Evolutionary conservation across 2,329 filamentous ascomycete genomes (phyloP).

Genomic region (Pyrenophora teres): DNA sequence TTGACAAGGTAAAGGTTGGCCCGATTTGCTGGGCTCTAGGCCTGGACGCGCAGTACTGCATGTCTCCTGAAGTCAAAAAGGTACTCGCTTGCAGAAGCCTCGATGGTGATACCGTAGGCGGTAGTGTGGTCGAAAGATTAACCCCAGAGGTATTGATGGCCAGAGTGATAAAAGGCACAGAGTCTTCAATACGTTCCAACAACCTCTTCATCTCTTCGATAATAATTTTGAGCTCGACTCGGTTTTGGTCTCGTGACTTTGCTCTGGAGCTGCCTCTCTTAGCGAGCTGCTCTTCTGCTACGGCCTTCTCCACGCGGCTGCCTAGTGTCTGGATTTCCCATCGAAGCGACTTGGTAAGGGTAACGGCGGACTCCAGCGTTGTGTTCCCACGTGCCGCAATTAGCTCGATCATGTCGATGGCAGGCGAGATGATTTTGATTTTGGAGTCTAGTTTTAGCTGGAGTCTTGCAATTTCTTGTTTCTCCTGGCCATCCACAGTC

Average conservation of each 20-base stretch:
- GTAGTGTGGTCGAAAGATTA: constrained; percentile 77
- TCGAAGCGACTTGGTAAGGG: constrained; percentile 79
- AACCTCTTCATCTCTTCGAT: constrained; percentile 76
- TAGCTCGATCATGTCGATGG: constrained; percentile 89
- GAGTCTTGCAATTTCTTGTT: constrained; percentile 72
- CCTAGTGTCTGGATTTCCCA: constrained; percentile 83
- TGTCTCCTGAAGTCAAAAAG: constrained; percentile 84
- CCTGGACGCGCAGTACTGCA: constrained; percentile 72
- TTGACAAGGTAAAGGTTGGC: constrained; percentile 79
- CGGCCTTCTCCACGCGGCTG: constrained; percentile 72
- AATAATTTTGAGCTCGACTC: constrained; percentile 70
- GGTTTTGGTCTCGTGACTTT: constrained; percentile 60
- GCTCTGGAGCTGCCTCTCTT: constrained; percentile 52
- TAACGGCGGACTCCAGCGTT: constrained; percentile 81
- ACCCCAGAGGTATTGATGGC: constrained; percentile 94
- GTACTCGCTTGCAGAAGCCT: constrained; percentile 90
- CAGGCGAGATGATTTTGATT: constrained; percentile 88
- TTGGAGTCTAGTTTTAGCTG: constrained; percentile 81
- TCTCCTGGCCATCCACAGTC: constrained; percentile 69
- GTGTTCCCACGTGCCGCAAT: constrained; percentile 80
- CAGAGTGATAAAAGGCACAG: constrained; percentile 87
- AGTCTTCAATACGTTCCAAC: constrained; percentile 80
- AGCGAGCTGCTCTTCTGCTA: constrained; percentile 63
- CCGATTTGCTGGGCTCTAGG: constrained; percentile 77
- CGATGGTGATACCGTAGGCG: constrained; percentile 84